Evolutionary conservation across 257 asterid genomes (phyloP), one percentile per base, ranked within the genome.

Genomic region (Rubia yunnanensis): DNA sequence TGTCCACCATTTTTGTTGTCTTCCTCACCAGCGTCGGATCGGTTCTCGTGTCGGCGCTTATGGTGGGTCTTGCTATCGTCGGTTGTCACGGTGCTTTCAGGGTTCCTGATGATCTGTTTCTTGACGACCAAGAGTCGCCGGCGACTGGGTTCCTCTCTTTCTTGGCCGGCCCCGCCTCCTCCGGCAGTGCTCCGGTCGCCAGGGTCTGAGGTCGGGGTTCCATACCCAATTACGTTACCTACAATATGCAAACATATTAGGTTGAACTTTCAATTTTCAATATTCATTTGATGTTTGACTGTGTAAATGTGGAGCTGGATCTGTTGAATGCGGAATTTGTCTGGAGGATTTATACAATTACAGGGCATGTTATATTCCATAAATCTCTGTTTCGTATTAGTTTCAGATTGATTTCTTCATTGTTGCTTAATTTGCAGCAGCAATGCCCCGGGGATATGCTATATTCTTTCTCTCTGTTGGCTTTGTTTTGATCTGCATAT

Each of bases 1-100:
- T 71, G 17, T 77, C 92, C 2, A 79, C 86, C 14, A 28, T 82
- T 1, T 75, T 85, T 5, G 95, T 91, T 2, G 46, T 91, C 68
- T 91, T 91, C 68, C 83, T 91, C 31, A 91, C 98, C 23, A 91
- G 96, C 75, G 96, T 91, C 38, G 98, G 98, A 77, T 81, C 95
- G 22, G 90, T 91, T 38, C 86, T 91, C 3, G 85, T 86, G 20
- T 85, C 95, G n/a, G 95, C 98, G 1, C 77, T 88, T 20, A 82
- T 86, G 95, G 74, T 86, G 46, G 98, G 98, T 1, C 67, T 76
- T 8, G 92, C 84, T 1, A 65, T 87, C 61, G 92, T 88, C 17
- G 72, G 79, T 58, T 59, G 82, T 31, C 96, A 91, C 82, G 98
- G 90, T 23, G 94, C 96, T 50, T 88, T 88, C 71, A 84, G 96